Evolutionary conservation across 176 grass and related monocot genomes (phyloP), one percentile per base, ranked within the genome.

Genomic region (Pharus latifolius): DNA sequence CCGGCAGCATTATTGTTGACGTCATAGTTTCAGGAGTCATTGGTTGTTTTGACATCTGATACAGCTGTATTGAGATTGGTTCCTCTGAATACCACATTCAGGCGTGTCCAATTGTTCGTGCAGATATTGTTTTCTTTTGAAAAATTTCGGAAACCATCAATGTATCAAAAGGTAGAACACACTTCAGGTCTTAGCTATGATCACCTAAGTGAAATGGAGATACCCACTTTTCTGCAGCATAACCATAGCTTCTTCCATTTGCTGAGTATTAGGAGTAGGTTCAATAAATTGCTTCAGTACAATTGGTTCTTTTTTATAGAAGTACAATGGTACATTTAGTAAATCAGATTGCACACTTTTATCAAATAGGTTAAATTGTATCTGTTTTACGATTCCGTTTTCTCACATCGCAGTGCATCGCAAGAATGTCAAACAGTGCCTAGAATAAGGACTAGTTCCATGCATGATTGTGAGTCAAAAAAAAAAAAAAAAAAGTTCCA

Each of bases 41-140:
- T 38, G 56, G 33, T 73, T 73, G 34, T 34, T 60, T 26, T 69
- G 53, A 29, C 73, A 73, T 73, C 68, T 17, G 59, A 51, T 66
- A 57, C 56, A 61, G 35, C 58, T 72, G n/a, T n/a, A 23, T 4
- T 16, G 45, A 35, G 20, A 59, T 20, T 51, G 33, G 20, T 71
- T 57, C 26, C 19, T 66, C 43, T 25, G 19, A 84, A 65, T 60
- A 18, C 59, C 60, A 78, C 15, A 31, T 28, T 4, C 33, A 20
- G 38, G 25, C 13, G n/a, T n/a, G n/a, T n/a, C n/a, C 52, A 45
- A 45, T 63, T n/a, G n/a, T n/a, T 64, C 37, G 23, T 3, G 10
- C 12, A 70, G 45, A 40, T 14, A 0, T 70, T 17, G 56, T 1
- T 23, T 48, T 2, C 28, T 72, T 3, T 44, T 56, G 14, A 23